Evolutionary conservation across 768 basidiomycete species (phyloP), one percentile per base, ranked within the genome.

Genomic region (Mycena galericulata): DNA sequence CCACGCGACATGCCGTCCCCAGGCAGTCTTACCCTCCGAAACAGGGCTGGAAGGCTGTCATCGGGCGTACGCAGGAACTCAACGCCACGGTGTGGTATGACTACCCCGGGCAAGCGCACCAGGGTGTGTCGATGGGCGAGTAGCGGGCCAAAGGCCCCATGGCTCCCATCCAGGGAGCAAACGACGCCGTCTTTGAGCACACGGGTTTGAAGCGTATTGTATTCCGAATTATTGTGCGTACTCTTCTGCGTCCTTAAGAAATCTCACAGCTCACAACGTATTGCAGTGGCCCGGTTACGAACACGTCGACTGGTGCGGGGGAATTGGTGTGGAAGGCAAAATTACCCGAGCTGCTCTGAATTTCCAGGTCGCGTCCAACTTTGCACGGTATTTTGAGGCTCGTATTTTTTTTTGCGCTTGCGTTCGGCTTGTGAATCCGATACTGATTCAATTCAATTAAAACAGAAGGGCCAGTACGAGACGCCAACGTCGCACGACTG

Each of bases 221-320:
- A 20, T 74, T 87, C 60, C 76, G 77, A 27, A 82, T 87, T 38
- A 67, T 77, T 62, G 86, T 87, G 53, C 63, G 75, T 75, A 54
- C 22, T 4, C n/a, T 9, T 4, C 12, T 5, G 7, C 8, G 14
- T 2, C 29, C 24, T 2, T 9, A 26, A 3, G 27, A 29, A 26
- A 27, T 17, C 12, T 36, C 12, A 24, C 7, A 24, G 38, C 50
- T 41, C 32, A 49, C 12, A 40, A 38, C 41, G 32, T 34, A 32
- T 30, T 59, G 3, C 60, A 87, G 86, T 87, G 85, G 86, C 84
- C 85, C 22, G 86, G 85, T 5, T 87, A 86, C 61, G 79, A 79
- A 17, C 78, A 83, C 54, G 61, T 84, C 43, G 77, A 83, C 14
- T 85, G 81, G 80, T 69, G 71, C 22, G 80, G 79, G 26, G 67